phyloP scores from a whole-genome alignment of 2,329 filamentous ascomycete species.

The Paraconiothyrium brasiliense region DNA sequence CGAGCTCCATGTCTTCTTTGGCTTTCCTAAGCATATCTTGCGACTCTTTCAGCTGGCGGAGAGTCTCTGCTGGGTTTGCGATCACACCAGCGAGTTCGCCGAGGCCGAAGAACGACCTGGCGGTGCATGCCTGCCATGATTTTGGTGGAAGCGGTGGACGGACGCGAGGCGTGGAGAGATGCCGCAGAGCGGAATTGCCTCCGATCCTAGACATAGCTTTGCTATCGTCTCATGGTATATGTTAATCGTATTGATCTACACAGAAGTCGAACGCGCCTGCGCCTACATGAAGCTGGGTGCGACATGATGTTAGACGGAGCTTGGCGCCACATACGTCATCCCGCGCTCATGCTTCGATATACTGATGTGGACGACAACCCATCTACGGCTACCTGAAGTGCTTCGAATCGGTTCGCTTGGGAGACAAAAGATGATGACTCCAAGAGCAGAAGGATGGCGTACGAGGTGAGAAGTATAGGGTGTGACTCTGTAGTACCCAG shows the following conservation, averaged over 20 bases:
- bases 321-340: background rate
- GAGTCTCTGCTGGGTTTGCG: slow-evolving; percentile 6
- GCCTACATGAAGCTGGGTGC: too few relatives aligned
- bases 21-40: slow-evolving; percentile 2
- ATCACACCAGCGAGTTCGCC: background rate
- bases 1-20: slow-evolving; percentile 7
- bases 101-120: slow-evolving; percentile 3
- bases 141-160: background rate
- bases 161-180: background rate
- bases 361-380: background rate
- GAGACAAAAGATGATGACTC: too few relatives aligned
- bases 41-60: slow-evolving; percentile 7
- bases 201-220: background rate
- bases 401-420: too few relatives aligned
- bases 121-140: background rate
- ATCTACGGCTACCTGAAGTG: background rate
- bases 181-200: background rate
- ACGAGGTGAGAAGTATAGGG: too few relatives aligned
- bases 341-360: background rate
- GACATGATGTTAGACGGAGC: too few relatives aligned
- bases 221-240: background rate
- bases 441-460: too few relatives aligned
- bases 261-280: background rate
- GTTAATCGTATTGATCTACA: background rate
- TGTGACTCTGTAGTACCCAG: too few relatives aligned